Evolutionary conservation across 2,329 filamentous ascomycete genomes (phyloP), one percentile per base, ranked within the genome.

Genomic region (Epichloe typhina): DNA sequence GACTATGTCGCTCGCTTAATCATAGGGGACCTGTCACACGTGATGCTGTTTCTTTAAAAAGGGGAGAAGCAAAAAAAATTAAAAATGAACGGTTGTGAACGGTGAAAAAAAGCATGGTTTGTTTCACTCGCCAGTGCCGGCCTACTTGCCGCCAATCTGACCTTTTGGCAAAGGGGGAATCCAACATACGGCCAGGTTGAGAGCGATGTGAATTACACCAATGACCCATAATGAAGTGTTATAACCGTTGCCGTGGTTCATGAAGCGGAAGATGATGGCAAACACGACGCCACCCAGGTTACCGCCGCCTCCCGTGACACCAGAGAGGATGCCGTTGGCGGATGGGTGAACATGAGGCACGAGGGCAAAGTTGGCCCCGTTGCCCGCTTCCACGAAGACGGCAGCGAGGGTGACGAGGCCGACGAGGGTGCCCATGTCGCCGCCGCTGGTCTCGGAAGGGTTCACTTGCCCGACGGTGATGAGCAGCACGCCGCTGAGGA

Each of bases 251-350:
- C 80, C 81, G 46, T 78, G 72, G 50, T 68, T 68, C 65, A 72
- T 70, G 67, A 90, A 93, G 47, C 88, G 74, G 73, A 95, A 61
- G 88, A 80, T 62, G 88, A 94, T 79, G 19, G 88, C 84, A 61
- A 93, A 95, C 46, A 94, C 66, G 48, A 95, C 80, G 12, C 90
- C 90, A 4, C 90, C 90, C 9, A 95, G 66, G 61, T 95, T 96
- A 1, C 90, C 89, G 8, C 78, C 74, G 0, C 85, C 88, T 9
- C 90, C 90, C 0, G 88, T 84, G 37, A 86, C 71, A 12, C 89
- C 89, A 1, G 84, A 86, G 6, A 95, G 76, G 51, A 77, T 64
- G 13, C 88, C 89, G 65, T 95, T 95, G 53, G 88, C 86, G 54
- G 76, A 77, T 1, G 88, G 87, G 66, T 90, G 85, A 1, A 95